Percentiles rank a stretch among this genome's conserved stretches.
These are phyloP conservation scores for Neofusicoccum kwambonambiense DNA, from an alignment of 2,329 filamentous ascomycete genomes.

Conservation along the genomic window DNA sequence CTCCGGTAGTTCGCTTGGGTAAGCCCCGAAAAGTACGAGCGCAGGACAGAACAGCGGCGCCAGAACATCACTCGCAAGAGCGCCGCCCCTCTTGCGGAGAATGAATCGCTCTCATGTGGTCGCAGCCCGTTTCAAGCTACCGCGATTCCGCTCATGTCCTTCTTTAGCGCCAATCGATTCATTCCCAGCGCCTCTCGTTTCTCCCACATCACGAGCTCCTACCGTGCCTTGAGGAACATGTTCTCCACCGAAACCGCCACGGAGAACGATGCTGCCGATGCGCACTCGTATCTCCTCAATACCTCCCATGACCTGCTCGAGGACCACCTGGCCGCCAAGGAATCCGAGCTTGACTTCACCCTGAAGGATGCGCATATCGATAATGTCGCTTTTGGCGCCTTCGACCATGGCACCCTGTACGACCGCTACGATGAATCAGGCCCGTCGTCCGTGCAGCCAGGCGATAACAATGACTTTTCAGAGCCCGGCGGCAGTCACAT, in stretches of 20 bases:
- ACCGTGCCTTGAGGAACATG: slow-evolving; percentile 20
- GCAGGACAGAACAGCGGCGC: slow-evolving; percentile 15
- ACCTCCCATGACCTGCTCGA: slow-evolving; percentile 19
- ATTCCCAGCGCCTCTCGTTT: slow-evolving; percentile 16
- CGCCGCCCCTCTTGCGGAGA: slow-evolving; percentile 16
- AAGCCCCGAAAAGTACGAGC: slow-evolving; percentile 19
- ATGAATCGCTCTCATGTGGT: slow-evolving; percentile 14
- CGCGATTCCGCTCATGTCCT: slow-evolving; percentile 17
- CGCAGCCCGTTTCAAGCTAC: slow-evolving; percentile 8
- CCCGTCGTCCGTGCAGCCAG: slow-evolving; percentile 40
- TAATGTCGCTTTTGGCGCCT: slow-evolving; percentile 30
- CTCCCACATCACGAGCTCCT: slow-evolving; percentile 18
- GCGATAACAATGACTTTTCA: slow-evolving; percentile 36
- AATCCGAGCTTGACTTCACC: slow-evolving; percentile 25
- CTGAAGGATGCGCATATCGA: slow-evolving; percentile 30
- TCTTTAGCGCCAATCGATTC: slow-evolving; percentile 18
- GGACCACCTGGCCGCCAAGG: slow-evolving; percentile 16
- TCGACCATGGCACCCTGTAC: slow-evolving; percentile 31
- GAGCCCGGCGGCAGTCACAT: slow-evolving; percentile 34
- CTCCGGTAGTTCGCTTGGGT: slow-evolving; percentile 16
- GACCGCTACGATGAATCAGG: slow-evolving; percentile 40
- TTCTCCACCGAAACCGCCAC: slow-evolving; percentile 19
- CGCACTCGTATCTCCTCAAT: slow-evolving; percentile 19
- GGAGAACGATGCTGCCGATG: slow-evolving; percentile 16
- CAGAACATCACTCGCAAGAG: slow-evolving; percentile 18